phyloP scores from a whole-genome alignment of 2,329 filamentous ascomycete genomes.

The Beauveria sp. region DNA sequence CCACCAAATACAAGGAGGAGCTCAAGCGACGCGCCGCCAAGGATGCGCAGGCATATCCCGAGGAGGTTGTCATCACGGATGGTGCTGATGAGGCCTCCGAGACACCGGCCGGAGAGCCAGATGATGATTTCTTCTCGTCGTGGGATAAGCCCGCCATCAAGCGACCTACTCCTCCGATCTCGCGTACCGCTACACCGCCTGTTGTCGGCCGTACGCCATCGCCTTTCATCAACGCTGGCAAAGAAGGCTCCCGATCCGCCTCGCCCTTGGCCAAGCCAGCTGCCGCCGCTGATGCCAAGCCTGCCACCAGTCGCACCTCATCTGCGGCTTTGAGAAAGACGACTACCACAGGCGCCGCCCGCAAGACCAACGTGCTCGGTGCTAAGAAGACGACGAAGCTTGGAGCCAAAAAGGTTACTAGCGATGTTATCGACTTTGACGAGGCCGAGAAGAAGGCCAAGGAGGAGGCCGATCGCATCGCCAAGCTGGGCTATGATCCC shows the following conservation, averaged over 20 bases:
- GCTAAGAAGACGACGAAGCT: conserved; percentile 78
- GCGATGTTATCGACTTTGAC: conserved; percentile 85
- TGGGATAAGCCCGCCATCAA: conserved; percentile 99
- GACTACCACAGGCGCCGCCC: conserved; percentile 52
- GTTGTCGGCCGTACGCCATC: conserved; percentile 74
- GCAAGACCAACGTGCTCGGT: conserved; percentile 79
- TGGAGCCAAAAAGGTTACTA: conserved; percentile 83
- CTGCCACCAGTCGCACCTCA: conserved; percentile 63
- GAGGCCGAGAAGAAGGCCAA: conserved; percentile 95
- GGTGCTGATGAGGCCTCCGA: conserved; percentile 58
- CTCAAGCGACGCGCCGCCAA: conserved; percentile 75
- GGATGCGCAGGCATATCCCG: conserved; percentile 82
- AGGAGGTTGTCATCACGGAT: conserved; percentile 80
- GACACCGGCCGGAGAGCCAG: conserved; percentile 75
- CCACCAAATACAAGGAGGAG: conserved; percentile 96
- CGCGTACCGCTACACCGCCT: conserved; percentile 79
- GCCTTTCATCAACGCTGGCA: conserved; percentile 80
- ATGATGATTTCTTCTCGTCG: conserved; percentile 97
- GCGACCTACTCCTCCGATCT: conserved; percentile 86
- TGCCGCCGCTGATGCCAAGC: conserved; percentile 36
- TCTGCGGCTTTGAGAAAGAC: conserved; percentile 79
- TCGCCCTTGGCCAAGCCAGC: conserved; percentile 69
- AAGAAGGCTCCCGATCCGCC: conserved; percentile 66
- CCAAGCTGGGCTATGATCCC: conserved; percentile 90
- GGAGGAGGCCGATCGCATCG: conserved; percentile 93